Percentiles rank a stretch among this genome's conserved stretches.
phyloP scores from a whole-genome alignment of 768 basidiomycete species.

The Fistulinella prunicolor region DNA sequence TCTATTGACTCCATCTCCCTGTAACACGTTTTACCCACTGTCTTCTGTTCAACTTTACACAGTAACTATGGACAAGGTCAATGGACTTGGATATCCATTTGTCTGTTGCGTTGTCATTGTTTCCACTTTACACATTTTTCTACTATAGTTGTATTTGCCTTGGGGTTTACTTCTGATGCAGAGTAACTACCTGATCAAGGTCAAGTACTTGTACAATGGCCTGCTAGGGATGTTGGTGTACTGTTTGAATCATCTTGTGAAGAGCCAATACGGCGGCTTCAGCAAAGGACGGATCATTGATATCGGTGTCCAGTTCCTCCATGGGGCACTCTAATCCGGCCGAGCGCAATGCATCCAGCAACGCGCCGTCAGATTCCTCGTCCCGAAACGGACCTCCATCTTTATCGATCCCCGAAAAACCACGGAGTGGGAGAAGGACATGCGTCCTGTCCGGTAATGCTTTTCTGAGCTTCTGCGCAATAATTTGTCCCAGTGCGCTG shows the following conservation, averaged over 20 bases:
- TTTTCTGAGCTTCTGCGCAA: constrained; percentile 19
- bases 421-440: constrained; percentile 25
- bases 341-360: constrained; percentile 18
- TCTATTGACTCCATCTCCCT: constrained; percentile 17
- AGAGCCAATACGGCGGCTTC: constrained; percentile 13
- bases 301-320: constrained; percentile 23
- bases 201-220: background rate
- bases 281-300: constrained; percentile 27
- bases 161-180: constrained; percentile 1
- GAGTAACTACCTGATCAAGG: background rate
- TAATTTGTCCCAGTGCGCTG: constrained; percentile 17
- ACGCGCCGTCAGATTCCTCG: no score
- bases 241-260: constrained; percentile 19
- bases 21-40: constrained; percentile 32
- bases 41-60: constrained; percentile 26
- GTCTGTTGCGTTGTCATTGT: constrained; percentile 53
- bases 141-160: constrained; percentile 10
- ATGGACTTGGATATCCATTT: constrained; percentile 54
- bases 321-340: constrained; percentile 15
- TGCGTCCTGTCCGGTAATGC: constrained; percentile 16
- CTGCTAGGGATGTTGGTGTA: no score
- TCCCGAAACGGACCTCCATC: constrained; percentile 25
- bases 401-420: constrained; percentile 26
- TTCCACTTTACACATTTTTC: constrained; percentile 12
- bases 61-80: constrained; percentile 41